Evolutionary conservation across 441 rosid species (phyloP).

Genomic region (Gossypium laxum): DNA sequence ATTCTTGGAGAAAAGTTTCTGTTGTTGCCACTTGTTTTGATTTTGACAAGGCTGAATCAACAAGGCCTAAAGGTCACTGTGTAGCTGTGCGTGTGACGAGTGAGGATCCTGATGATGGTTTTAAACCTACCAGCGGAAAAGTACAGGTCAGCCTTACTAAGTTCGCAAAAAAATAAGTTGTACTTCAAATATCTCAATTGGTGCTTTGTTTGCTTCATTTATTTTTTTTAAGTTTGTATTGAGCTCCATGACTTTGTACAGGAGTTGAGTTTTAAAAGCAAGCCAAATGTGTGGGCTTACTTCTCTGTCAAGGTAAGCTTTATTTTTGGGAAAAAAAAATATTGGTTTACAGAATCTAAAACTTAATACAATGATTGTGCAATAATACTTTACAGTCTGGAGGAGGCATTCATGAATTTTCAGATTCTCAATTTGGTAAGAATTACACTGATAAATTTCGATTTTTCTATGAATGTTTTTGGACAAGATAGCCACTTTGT

Average conservation of each 20-base stretch:
- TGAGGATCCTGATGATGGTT: conserved; percentile 99
- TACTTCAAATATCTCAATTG: conserved; percentile 16
- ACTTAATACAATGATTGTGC: conserved; percentile 9
- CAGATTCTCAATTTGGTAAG: conserved; percentile 99
- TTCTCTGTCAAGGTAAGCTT: conserved; percentile 90
- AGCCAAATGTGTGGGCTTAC: conserved; percentile 99
- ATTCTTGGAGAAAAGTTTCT: conserved; percentile 87
- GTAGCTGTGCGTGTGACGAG: conserved; percentile 99
- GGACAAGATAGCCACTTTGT: neutral
- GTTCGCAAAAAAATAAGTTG: neutral
- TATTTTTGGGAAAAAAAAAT: neutral
- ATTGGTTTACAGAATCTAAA: conserved; percentile 15
- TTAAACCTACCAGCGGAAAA: conserved; percentile 98
- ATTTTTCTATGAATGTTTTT: neutral
- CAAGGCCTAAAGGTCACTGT: conserved; percentile 92
- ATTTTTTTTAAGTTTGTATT: conserved; percentile 10
- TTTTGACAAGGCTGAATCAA: conserved; percentile 82
- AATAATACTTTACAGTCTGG: conserved; percentile 67
- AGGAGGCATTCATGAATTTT: conserved; percentile 99
- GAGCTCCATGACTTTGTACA: conserved; percentile 32
- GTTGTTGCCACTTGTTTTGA: conserved; percentile 60
- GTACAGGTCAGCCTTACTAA: conserved; percentile 58
- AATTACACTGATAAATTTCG: conserved; percentile 10
- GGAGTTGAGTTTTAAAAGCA: conserved; percentile 98
- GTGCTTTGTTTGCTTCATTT: neutral